A percentile compares a stretch with the other conserved stretches of the same genome.
phyloP scores from a whole-genome alignment of 2,329 filamentous ascomycete genomes.

The Pestalotiopsis sp. region DNA sequence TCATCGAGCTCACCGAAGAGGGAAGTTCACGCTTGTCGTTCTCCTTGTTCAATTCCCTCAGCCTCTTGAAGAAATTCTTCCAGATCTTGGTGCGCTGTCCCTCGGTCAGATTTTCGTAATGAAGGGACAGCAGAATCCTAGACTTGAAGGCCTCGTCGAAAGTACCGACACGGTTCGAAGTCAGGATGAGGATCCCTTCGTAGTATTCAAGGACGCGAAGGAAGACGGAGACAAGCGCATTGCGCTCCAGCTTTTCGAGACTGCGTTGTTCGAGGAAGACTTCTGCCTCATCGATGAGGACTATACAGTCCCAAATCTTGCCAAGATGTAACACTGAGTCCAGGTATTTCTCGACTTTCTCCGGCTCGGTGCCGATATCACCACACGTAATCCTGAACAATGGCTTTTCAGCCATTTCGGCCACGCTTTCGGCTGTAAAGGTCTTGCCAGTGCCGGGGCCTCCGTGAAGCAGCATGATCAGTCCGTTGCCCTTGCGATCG shows the following conservation, averaged over 20 bases:
- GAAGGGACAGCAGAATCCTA: constrained; percentile 21
- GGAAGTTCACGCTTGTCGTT: constrained; percentile 15
- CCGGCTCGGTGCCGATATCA: constrained; percentile 26
- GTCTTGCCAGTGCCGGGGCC: constrained; percentile 26
- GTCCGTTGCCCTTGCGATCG: constrained; percentile 19
- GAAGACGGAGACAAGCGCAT: constrained; percentile 30
- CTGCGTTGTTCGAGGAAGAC: constrained; percentile 24
- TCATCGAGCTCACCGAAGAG: constrained; percentile 16
- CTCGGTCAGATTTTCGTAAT: constrained; percentile 20
- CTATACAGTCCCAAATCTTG: constrained; percentile 25
- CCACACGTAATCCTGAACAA: constrained; percentile 24
- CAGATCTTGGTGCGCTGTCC: constrained; percentile 20
- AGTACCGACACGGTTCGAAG: constrained; percentile 35
- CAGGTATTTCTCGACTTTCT: constrained; percentile 23
- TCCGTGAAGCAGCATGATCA: constrained; percentile 23
- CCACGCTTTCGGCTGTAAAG: constrained; percentile 22
- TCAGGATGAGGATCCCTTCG: constrained; percentile 44
- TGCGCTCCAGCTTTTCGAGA: constrained; percentile 20
- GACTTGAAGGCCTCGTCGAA: constrained; percentile 28
- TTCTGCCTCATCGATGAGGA: constrained; percentile 24
- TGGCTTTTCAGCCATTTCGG: constrained; percentile 23
- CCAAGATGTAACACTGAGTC: constrained; percentile 21
- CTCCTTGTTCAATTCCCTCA: not conserved
- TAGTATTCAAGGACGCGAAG: constrained; percentile 44
- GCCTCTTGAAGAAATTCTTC: constrained; percentile 20